phyloP scores from a whole-genome alignment of 2,329 filamentous ascomycete species.

The Fusarium veterinarium region DNA sequence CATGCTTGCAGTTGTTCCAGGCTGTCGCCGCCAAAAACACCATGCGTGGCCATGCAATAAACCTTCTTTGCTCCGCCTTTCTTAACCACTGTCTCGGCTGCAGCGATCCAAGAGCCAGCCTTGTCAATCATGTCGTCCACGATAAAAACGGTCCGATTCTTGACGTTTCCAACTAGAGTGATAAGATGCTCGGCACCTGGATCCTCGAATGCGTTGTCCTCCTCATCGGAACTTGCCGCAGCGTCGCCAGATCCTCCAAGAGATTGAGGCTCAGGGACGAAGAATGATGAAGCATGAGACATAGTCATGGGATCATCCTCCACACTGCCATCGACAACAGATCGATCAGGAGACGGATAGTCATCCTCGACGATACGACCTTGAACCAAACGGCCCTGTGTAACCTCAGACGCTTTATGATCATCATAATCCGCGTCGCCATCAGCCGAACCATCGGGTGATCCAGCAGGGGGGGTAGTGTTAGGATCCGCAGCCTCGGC shows the following conservation, averaged over 20 bases:
- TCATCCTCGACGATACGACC: conserved; percentile 97
- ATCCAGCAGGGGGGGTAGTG: conserved; percentile 39
- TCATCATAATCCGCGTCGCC: conserved; percentile 74
- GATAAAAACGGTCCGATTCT: conserved; percentile 87
- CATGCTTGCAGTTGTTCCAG: conserved; percentile 91
- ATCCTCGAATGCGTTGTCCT: conserved; percentile 88
- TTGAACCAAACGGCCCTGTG: conserved; percentile 89
- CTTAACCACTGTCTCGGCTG: conserved; percentile 96
- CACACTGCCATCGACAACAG: conserved; percentile 73
- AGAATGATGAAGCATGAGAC: conserved; percentile 83
- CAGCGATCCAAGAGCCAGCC: conserved; percentile 95
- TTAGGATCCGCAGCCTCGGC: conserved; percentile 27
- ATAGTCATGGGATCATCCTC: conserved; percentile 86
- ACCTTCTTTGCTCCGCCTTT: conserved; percentile 91
- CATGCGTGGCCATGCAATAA: conserved; percentile 97
- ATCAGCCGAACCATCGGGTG: conserved; percentile 45
- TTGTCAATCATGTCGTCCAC: conserved; percentile 99
- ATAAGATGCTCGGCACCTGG: conserved; percentile 92
- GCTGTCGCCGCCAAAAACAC: conserved; percentile 90
- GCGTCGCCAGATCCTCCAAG: conserved; percentile 88
- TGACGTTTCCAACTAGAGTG: conserved; percentile 95
- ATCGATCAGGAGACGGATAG: conserved; percentile 81
- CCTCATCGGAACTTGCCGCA: conserved; percentile 86
- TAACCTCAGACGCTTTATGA: conserved; percentile 86
- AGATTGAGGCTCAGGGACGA: conserved; percentile 73